Base-by-base conservation (phyloP, 2,329 filamentous ascomycete species). In the Venturia effusa region DNA sequence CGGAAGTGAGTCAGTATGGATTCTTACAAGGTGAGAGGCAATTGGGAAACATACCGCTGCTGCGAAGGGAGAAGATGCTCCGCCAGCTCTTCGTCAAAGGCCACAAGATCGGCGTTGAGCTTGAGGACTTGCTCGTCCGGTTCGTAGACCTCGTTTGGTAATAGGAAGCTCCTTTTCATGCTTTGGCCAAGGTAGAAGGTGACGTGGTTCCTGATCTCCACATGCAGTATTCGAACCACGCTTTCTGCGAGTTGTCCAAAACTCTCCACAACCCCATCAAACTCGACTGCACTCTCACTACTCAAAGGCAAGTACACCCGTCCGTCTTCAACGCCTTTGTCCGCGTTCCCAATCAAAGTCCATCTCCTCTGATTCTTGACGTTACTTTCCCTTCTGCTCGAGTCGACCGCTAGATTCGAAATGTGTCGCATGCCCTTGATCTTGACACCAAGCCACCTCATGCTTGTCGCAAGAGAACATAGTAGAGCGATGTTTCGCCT, bases 381-480 rank as follows among this genome's bases (percentile, higher is more conserved):
- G 10, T 39, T 55, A 32, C 72, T 69, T 34, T 75, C 73, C 61
- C 74, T 80, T 51, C 81, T 77, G 67, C 85, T 83, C 39, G 85
- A 85, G 74, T 91, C 85, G 43, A 84, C 83, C 57, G 89, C 85
- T 66, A 88, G 85, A 62, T 83, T 81, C 24, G 90, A 93, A 70
- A 97, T 91, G 71, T 93, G 87, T 51, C 94, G 85, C 62, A 99
- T 81, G 64, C 89, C 82, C n/a, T 82, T 79, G 51, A 96, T 86
- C 76, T 93, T 94, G 69, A 88, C 88, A 24, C 89, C 87, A 41
- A 99, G 84, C 94, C 94, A 99, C 79, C 95, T 94, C 91, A 97
- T 96, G 78, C 92, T 97, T 61, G 92, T 97, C 74, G 96, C 95
- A 41, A 99, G 80, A 45, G 97, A 83, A 69, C 92, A 97, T 4